These are phyloP conservation scores for Acephala macrosclerotiorum DNA, from an alignment of 2,329 filamentous ascomycete genomes.

Conservation along the genomic window DNA sequence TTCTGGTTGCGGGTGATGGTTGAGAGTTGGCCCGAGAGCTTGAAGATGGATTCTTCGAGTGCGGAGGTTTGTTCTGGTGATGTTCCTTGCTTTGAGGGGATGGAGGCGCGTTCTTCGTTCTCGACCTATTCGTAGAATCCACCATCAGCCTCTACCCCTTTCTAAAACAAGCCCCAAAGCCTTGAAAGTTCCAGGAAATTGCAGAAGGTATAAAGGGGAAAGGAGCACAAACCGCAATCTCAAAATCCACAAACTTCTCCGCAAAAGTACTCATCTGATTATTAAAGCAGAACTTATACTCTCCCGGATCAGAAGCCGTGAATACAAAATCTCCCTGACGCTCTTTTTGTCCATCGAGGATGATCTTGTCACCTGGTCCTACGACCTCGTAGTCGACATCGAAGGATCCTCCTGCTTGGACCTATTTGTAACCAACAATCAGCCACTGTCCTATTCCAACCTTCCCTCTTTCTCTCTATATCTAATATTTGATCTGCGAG, in stretches of 20 bases:
- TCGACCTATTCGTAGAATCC: constrained; percentile 71
- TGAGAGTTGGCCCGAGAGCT: constrained; percentile 89
- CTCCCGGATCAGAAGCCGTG: constrained; percentile 84
- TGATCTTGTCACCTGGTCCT: constrained; percentile 80
- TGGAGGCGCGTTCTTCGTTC: constrained; percentile 81
- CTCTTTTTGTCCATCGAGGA: constrained; percentile 88
- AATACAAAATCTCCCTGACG: constrained; percentile 98
- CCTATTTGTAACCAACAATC: constrained; percentile 58
- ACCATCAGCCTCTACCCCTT: constrained; percentile 12
- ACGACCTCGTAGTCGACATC: constrained; percentile 93
- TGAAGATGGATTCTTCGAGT: constrained; percentile 94
- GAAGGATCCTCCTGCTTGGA: constrained; percentile 97
- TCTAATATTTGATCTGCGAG: not conserved
- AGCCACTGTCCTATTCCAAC: not conserved
- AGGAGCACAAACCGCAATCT: constrained; percentile 80
- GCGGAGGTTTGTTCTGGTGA: constrained; percentile 87
- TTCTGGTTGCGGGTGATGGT: constrained; percentile 98
- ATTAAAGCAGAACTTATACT: constrained; percentile 98
- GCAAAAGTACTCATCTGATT: constrained; percentile 98
- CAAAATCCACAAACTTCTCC: constrained; percentile 97
- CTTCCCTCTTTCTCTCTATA: not conserved
- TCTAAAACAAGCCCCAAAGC: not conserved
- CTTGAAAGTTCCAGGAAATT: not conserved
- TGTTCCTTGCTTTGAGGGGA: constrained; percentile 89
- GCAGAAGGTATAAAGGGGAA: constrained; percentile 1